These are phyloP conservation scores for Botrytis deweyae DNA, from an alignment of 2,329 filamentous ascomycete species.

Conservation along the genomic window DNA sequence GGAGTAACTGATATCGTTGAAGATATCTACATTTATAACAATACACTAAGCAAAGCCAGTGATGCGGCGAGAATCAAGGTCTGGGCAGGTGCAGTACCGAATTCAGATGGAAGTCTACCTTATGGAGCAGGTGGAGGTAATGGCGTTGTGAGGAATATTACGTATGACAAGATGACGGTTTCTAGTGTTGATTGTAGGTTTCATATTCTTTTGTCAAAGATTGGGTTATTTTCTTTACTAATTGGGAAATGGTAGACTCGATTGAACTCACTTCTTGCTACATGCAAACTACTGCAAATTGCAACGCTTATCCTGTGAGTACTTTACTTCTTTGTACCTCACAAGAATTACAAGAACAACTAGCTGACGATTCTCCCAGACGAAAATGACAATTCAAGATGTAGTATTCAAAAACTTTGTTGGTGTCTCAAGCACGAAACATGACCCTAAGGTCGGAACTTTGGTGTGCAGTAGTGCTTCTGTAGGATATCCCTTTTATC, in stretches of 20 bases:
- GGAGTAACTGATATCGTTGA: slow-evolving; percentile 50
- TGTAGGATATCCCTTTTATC: slow-evolving; percentile 28
- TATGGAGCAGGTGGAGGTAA: slow-evolving; percentile 56
- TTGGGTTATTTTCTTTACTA: background rate
- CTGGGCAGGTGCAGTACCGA: slow-evolving; percentile 49
- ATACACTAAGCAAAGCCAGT: slow-evolving; percentile 45
- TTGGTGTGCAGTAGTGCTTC: slow-evolving; percentile 47
- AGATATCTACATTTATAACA: slow-evolving; percentile 49
- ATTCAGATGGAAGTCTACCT: slow-evolving; percentile 46
- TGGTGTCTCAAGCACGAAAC: slow-evolving; percentile 46
- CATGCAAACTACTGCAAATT: slow-evolving; percentile 58
- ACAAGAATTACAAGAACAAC: slow-evolving; percentile 40
- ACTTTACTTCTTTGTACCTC: too few relatives aligned
- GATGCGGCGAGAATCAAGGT: slow-evolving; percentile 66
- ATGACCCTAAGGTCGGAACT: slow-evolving; percentile 45
- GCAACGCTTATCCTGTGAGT: slow-evolving; percentile 52
- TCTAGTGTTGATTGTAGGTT: slow-evolving; percentile 53
- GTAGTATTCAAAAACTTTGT: slow-evolving; percentile 46
- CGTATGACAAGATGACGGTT: slow-evolving; percentile 56
- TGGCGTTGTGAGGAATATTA: slow-evolving; percentile 61
- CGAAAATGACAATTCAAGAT: slow-evolving; percentile 51
- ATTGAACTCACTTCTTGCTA: slow-evolving; percentile 53
- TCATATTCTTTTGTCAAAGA: background rate
- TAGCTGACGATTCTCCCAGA: slow-evolving; percentile 42
- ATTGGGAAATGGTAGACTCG: slow-evolving; percentile 12